Conservation (phyloP, 2,329 filamentous ascomycete species). For the Chrysoporthe austroafricana region DNA sequence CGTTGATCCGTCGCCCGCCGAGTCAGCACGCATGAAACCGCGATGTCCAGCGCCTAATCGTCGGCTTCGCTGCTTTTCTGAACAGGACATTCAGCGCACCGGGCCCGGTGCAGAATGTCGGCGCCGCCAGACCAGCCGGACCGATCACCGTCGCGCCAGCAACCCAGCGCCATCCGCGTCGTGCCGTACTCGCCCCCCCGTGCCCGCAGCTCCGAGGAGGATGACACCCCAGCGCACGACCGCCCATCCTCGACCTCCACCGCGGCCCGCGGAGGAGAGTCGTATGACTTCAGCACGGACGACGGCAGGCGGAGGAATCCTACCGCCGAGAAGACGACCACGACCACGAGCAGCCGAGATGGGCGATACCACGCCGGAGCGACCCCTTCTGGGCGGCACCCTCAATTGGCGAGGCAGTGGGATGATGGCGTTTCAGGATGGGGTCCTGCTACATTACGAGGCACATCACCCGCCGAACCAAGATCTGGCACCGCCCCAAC, state of each 20-base stretch:
- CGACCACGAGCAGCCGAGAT: not conserved
- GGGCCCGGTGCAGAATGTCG: slow-evolving; percentile 34
- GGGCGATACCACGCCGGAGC: slow-evolving; percentile 14
- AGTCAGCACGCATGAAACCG: slow-evolving; percentile 35
- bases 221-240: slow-evolving; percentile 29
- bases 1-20: slow-evolving; percentile 7
- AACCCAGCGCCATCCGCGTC: slow-evolving; percentile 49
- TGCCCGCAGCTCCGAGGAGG: slow-evolving; percentile 26
- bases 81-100: slow-evolving; percentile 26
- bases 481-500: slow-evolving; percentile 37
- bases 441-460: slow-evolving; percentile 42
- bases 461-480: slow-evolving; percentile 38
- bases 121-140: slow-evolving; percentile 35
- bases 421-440: slow-evolving; percentile 50
- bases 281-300: slow-evolving; percentile 13
- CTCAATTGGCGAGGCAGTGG: slow-evolving; percentile 29
- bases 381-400: slow-evolving; percentile 31
- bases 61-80: slow-evolving; percentile 28
- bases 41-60: slow-evolving; percentile 38
- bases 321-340: slow-evolving; percentile 13
- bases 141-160: slow-evolving; percentile 43
- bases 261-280: slow-evolving; percentile 5
- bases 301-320: slow-evolving; percentile 18
- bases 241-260: slow-evolving; percentile 31
- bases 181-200: slow-evolving; percentile 54